phyloP scores from a whole-genome alignment of 805 yeast genomes.

The Candida xyloterini region DNA sequence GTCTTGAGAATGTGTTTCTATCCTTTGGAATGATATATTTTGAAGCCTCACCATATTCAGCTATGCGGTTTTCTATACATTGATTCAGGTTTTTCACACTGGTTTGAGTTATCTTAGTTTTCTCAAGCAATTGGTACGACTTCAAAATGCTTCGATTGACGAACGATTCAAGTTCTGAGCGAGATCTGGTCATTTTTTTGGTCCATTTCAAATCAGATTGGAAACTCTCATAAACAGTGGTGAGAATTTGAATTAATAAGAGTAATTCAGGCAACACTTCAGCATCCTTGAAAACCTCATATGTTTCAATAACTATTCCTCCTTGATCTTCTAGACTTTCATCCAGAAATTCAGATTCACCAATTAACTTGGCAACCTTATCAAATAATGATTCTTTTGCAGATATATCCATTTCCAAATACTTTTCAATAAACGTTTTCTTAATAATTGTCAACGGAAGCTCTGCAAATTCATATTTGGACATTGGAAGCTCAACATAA shows the following conservation, averaged over 20 bases:
- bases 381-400: constrained; percentile 28
- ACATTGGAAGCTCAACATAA: constrained; percentile 71
- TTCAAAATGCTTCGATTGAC: constrained; percentile 55
- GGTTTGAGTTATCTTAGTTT: constrained; percentile 43
- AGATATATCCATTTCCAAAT: constrained; percentile 22
- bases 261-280: constrained; percentile 59
- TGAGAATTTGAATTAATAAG: constrained; percentile 50
- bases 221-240: constrained; percentile 35
- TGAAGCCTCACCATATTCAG: constrained; percentile 39
- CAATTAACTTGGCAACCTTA: constrained; percentile 37
- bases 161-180: constrained; percentile 30
- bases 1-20: constrained; percentile 19
- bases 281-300: constrained; percentile 58
- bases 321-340: constrained; percentile 30
- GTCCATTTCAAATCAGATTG: constrained; percentile 33
- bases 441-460: constrained; percentile 46
- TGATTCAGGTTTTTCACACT: constrained; percentile 29
- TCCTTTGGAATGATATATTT: constrained; percentile 2
- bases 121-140: constrained; percentile 57
- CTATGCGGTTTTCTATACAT: constrained; percentile 37
- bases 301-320: constrained; percentile 50
- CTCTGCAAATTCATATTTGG: constrained; percentile 80
- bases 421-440: constrained; percentile 33
- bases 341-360: constrained; percentile 32
- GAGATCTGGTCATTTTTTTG: constrained; percentile 25